Evolutionary conservation across 2,329 filamentous ascomycete genomes (phyloP), one percentile per base, ranked within the genome.

Genomic region (Venturia pyrina): DNA sequence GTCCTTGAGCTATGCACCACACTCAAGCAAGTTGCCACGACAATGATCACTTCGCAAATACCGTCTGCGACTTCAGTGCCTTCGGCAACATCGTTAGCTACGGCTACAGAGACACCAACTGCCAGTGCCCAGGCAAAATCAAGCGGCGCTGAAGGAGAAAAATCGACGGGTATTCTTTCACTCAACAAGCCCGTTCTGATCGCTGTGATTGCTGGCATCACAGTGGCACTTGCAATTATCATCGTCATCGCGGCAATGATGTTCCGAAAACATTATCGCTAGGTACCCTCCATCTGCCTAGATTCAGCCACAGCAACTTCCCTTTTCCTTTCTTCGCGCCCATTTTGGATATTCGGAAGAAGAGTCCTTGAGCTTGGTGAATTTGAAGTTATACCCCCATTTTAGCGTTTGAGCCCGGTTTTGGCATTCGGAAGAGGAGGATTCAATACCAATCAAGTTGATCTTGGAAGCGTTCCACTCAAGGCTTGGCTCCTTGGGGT

Each of bases 251-350:
- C 40, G 15, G 60, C 43, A 6, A 62, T 46, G 60, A 11, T 62
- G 19, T 62, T 43, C 15, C 21, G 60, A 40, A 62, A 62, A 34
- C 60, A 62, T 28, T 62, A 62, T 44, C 60, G 60, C n/a, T 43
- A 62, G n/a, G 21, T 6, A 44, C 5, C 10, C 17, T 5, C 53
- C 7, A 53, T 53, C 10, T 53, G 48, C n/a, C 48, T 28, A 4
- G 21, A 28, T 28, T 50, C 46, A 11, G 11, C 21, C 21, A 28
- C 21, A 50, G 46, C 21, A 50, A 24, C 21, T 28, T 15, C 21
- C 13, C 15, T 21, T 5, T 21, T 28, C 15, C 7, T 53, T 28
- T 17, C 11, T 1, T 17, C 15, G 4, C 21, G 24, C 21, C 15
- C 21, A 32, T 28, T 53, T 4, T 59, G 7, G 32, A n/a, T 8